Conservation (phyloP, 805 yeast genomes). For the Saturnispora kantuleensis region DNA sequence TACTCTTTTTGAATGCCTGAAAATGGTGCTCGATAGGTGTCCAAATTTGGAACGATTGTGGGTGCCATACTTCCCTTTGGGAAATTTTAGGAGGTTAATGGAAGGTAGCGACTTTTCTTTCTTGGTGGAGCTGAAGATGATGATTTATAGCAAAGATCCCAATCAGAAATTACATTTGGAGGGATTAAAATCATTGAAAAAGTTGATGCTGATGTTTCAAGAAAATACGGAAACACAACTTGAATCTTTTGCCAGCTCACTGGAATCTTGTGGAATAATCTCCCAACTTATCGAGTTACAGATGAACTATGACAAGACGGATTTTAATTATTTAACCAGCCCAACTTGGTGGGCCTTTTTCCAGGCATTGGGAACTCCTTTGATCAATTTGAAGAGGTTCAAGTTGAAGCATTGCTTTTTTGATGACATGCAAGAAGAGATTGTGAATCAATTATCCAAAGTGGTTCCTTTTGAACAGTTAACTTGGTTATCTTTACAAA, state of each 20-base stretch:
- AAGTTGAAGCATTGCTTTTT: slow-evolving; percentile 20
- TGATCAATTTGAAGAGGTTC: slow-evolving; percentile 12
- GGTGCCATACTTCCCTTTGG: slow-evolving; percentile 8
- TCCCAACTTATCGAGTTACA: slow-evolving; percentile 12
- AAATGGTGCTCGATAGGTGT: slow-evolving; percentile 10
- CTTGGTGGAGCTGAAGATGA: slow-evolving; percentile 10
- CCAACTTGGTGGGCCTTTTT: slow-evolving; percentile 25
- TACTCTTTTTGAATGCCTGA: slow-evolving; percentile 15
- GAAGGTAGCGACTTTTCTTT: neutral
- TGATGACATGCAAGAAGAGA: slow-evolving; percentile 13
- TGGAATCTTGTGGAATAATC: slow-evolving; percentile 7
- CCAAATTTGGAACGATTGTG: slow-evolving; percentile 13
- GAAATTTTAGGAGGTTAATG: slow-evolving; percentile 1
- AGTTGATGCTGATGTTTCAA: slow-evolving; percentile 17
- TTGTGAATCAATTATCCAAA: slow-evolving; percentile 27
- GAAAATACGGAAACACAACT: slow-evolving; percentile 16
- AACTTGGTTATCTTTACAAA: slow-evolving; percentile 14
- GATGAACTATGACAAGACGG: slow-evolving; percentile 15
- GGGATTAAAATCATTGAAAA: slow-evolving; percentile 7
- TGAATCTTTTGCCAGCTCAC: slow-evolving; percentile 5
- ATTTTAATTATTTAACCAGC: slow-evolving; percentile 17
- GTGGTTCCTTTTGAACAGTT: slow-evolving; percentile 25
- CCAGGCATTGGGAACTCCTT: slow-evolving; percentile 1
- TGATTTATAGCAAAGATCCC: slow-evolving; percentile 11
- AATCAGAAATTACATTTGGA: slow-evolving; percentile 3